Conservation (phyloP, 257 asterid species). For the Solanum infundibuliforme region DNA sequence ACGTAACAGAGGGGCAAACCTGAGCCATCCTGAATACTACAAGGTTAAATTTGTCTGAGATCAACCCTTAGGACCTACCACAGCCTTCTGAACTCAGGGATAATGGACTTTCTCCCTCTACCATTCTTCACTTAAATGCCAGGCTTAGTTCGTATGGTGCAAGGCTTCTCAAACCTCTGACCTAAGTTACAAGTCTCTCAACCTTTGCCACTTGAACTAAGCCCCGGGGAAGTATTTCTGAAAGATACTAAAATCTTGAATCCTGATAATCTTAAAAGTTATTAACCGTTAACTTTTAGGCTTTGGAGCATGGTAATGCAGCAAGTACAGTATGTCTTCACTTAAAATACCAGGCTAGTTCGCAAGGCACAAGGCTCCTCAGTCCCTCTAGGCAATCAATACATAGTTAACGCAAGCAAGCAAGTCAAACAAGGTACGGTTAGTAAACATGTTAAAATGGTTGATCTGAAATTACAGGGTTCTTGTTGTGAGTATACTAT, state of each 20-base stretch:
- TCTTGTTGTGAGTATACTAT: not conserved
- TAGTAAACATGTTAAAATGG: not conserved
- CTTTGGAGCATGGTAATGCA: not conserved
- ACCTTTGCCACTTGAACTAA: not conserved
- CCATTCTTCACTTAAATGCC: not conserved
- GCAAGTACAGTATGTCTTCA: not conserved
- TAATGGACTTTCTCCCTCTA: not conserved
- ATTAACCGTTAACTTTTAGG: not conserved
- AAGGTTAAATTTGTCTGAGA: not conserved
- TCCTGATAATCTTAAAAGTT: not conserved
- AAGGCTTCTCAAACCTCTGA: not conserved
- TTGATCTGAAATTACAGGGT: not conserved
- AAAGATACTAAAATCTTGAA: not conserved
- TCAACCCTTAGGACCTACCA: not conserved
- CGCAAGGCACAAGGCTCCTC: not conserved
- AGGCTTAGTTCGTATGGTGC: not conserved
- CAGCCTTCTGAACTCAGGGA: not conserved
- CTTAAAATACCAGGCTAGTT: not conserved
- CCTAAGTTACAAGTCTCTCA: not conserved
- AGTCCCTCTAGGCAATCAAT: not conserved
- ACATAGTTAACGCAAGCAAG: not conserved
- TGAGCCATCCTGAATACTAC: not conserved
- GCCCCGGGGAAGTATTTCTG: not conserved
- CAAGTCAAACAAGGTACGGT: not conserved
- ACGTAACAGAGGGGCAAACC: not conserved